A percentile compares a stretch with the other conserved stretches of the same genome.
Evolutionary conservation across 257 asterid species (phyloP).

Genomic region (Nicotiana obtusifolia): DNA sequence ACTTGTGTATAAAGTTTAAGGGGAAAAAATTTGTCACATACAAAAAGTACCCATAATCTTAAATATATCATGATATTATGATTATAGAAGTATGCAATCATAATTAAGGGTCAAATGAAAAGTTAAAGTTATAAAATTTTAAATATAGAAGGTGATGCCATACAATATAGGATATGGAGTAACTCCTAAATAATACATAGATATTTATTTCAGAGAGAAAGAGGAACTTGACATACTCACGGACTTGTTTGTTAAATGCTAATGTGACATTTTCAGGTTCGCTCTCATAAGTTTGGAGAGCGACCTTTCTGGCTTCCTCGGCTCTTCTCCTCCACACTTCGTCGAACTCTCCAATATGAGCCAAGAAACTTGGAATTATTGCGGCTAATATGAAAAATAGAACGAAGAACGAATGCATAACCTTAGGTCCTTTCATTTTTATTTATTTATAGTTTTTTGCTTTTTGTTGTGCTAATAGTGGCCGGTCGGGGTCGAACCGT

Average conservation of each 20-base stretch:
- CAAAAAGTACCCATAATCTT: no score
- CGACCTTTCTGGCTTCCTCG: slow-evolving; percentile 34
- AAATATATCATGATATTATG: no score
- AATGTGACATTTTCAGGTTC: slow-evolving; percentile 33
- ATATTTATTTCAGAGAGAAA: neutral
- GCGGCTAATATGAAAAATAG: slow-evolving; percentile 29
- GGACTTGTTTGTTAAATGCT: slow-evolving; percentile 28
- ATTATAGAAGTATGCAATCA: no score
- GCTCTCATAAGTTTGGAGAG: slow-evolving; percentile 38
- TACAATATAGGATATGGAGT: no score
- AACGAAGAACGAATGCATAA: neutral
- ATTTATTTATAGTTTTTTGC: no score
- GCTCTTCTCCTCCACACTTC: slow-evolving; percentile 32
- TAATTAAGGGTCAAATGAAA: no score
- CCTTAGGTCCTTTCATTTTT: slow-evolving; percentile 15
- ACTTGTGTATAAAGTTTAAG: no score
- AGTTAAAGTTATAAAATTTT: no score
- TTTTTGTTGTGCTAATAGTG: neutral
- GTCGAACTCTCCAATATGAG: slow-evolving; percentile 24
- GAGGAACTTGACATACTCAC: slow-evolving; percentile 16
- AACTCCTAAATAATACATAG: no score
- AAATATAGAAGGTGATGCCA: no score
- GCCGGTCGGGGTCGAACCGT: slow-evolving; percentile 25
- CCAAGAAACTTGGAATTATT: slow-evolving; percentile 20
- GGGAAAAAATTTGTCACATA: no score